Base-by-base conservation (phyloP, 2,329 filamentous ascomycete genomes). In the Lecanicillium sp. region DNA sequence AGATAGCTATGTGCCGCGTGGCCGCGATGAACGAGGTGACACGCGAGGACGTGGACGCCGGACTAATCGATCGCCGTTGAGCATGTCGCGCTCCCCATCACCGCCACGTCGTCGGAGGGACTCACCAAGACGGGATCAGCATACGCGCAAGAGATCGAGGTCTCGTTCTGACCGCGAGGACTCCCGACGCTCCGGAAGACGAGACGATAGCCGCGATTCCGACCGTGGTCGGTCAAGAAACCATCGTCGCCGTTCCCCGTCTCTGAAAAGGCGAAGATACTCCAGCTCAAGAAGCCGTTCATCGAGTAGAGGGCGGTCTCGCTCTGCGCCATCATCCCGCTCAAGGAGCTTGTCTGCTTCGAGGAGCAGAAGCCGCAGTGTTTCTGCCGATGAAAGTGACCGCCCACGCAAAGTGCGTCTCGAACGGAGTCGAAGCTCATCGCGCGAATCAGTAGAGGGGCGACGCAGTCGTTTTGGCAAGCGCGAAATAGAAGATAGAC, bases 1-100 rank as follows among this genome's bases (percentile, higher is more conserved):
- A 34, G 73, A 78, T 45, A 67, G 67, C 43, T 74, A 79, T 43
- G 63, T 73, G 27, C 74, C 73, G 2, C 60, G 66, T 45, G 65
- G 63, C 35, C 65, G 65, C 33, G 59, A 60, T n/a, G 56, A 56
- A 7, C 54, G 55, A 17, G 55, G 54, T 17, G 55, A 58, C 14
- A 62, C 64, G 43, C 67, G 70, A 34, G 65, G 64, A 16, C 64
- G 65, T 30, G 37, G 38, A 17, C 43, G 39, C 25, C 45, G 29
- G 48, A 50, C 5, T 30, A 37, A 31, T 27, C 40, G 50, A 40
- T 69, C 68, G 3, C 59, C 56, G 8, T 60, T n/a, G n/a, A n/a
- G n/a, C n/a, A n/a, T n/a, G n/a, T n/a, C n/a, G n/a, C n/a, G n/a
- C n/a, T n/a, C n/a, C n/a, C n/a, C n/a, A n/a, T n/a, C n/a, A n/a